phyloP scores from a whole-genome alignment of 192 early-diverging fungal genomes.

The Backusella parvicylindrica region DNA sequence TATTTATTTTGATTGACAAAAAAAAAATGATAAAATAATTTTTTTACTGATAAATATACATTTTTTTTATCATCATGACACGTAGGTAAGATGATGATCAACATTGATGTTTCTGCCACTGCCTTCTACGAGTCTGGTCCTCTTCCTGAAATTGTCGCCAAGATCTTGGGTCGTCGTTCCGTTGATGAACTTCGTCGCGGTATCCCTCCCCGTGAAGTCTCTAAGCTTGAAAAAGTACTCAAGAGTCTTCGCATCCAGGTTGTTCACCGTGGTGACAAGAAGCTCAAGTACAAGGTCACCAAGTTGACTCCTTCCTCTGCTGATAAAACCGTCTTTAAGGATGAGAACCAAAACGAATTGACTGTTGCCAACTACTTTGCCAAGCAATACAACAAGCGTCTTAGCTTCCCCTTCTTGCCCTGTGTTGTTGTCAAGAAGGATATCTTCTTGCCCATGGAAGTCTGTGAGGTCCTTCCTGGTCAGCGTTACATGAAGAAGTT shows the following conservation, averaged over 20 bases:
- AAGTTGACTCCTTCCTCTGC: conserved; percentile 68
- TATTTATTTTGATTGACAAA: not conserved
- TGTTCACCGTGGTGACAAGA: conserved; percentile 58
- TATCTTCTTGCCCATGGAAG: conserved; percentile 85
- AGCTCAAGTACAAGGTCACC: conserved; percentile 70
- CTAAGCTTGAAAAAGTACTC: conserved; percentile 48
- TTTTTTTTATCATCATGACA: conserved; percentile 18
- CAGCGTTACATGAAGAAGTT: conserved; percentile 83
- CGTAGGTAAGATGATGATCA: conserved; percentile 62
- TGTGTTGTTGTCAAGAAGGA: conserved; percentile 72
- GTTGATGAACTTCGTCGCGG: conserved; percentile 48
- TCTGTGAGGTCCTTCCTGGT: conserved; percentile 79
- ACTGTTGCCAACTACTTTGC: conserved; percentile 78
- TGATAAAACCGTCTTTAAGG: conserved; percentile 66
- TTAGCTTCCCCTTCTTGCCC: conserved; percentile 80
- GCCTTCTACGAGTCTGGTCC: conserved; percentile 65
- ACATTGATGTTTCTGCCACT: conserved; percentile 68
- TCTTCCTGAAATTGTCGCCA: conserved; percentile 66
- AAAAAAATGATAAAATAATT: not conserved
- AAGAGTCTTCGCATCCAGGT: conserved; percentile 53
- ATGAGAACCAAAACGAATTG: conserved; percentile 49
- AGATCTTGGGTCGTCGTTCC: conserved; percentile 55
- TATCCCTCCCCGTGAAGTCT: conserved; percentile 40
- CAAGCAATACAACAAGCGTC: conserved; percentile 62
- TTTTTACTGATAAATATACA: not conserved